A percentile compares a stretch with the other conserved stretches of the same genome.
Evolutionary conservation across 179 eudicot genomes (phyloP).

Genomic region (Nepenthes alata): DNA sequence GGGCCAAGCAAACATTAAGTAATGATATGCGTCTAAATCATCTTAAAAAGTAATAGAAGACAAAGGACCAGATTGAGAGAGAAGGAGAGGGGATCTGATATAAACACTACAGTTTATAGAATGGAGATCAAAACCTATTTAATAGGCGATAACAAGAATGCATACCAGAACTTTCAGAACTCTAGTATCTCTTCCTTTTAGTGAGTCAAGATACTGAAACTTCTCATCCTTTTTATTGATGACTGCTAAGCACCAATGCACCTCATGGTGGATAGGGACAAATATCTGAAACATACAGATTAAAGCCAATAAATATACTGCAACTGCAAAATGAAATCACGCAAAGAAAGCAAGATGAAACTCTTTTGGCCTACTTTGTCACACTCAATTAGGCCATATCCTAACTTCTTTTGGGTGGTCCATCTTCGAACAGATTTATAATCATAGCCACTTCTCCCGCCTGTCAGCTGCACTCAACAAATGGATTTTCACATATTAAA

Average conservation of each 20-base stretch:
- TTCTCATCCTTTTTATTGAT: constrained; percentile 78
- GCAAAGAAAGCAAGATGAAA: too few relatives aligned
- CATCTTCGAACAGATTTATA: constrained; percentile 82
- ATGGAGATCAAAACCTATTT: not conserved
- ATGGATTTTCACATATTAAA: not conserved
- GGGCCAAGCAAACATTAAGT: too few relatives aligned
- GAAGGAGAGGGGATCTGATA: too few relatives aligned
- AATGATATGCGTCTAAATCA: too few relatives aligned
- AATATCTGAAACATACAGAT: constrained; percentile 43
- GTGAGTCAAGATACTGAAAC: constrained; percentile 88
- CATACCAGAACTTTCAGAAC: constrained; percentile 69
- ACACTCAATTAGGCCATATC: constrained; percentile 71
- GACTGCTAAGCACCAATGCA: constrained; percentile 94
- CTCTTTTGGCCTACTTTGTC: constrained; percentile 40
- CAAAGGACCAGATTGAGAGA: too few relatives aligned
- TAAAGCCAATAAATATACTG: not conserved
- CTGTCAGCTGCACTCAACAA: constrained; percentile 40
- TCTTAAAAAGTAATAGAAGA: too few relatives aligned
- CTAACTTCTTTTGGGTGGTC: constrained; percentile 77
- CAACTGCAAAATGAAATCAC: too few relatives aligned
- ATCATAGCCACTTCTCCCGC: constrained; percentile 69
- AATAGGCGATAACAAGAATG: not conserved
- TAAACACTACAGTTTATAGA: too few relatives aligned
- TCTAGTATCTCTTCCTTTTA: constrained; percentile 50
- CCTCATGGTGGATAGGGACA: constrained; percentile 84